Evolutionary conservation across 495 filamentous ascomycete species (phyloP).

Genomic region (Aspergillus affinis): DNA sequence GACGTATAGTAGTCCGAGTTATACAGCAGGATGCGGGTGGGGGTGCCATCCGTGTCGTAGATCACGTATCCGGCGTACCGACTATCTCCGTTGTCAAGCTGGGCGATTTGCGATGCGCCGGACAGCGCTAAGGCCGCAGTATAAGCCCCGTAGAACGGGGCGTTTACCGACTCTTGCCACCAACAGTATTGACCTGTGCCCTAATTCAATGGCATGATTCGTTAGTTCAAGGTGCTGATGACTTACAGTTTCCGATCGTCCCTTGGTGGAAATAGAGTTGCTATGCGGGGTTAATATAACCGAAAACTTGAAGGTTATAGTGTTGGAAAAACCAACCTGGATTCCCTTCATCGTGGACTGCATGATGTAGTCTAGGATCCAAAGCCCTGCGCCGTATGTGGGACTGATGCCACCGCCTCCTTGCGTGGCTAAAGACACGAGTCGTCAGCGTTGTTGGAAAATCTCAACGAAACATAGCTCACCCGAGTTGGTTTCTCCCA

Average conservation of each 20-base stretch:
- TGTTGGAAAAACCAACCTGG: conserved; percentile 12
- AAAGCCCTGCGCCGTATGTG: conserved; percentile 57
- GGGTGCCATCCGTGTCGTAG: conserved; percentile 38
- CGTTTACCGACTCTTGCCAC: conserved; percentile 55
- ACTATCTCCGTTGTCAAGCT: conserved; percentile 48
- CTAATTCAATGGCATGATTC: background rate
- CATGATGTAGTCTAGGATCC: conserved; percentile 61
- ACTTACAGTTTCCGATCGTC: conserved; percentile 55
- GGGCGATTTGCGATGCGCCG: conserved; percentile 47
- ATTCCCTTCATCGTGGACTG: conserved; percentile 49
- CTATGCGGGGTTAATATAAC: conserved; percentile 7
- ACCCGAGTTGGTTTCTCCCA: conserved; percentile 63
- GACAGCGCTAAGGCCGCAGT: conserved; percentile 54
- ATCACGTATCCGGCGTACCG: conserved; percentile 54
- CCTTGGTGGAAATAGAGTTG: conserved; percentile 59
- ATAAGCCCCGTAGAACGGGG: conserved; percentile 60
- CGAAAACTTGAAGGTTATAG: background rate
- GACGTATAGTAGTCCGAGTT: conserved; percentile 58
- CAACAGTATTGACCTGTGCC: conserved; percentile 57
- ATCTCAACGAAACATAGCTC: conserved; percentile 3
- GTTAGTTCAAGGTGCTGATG: too few species aligned
- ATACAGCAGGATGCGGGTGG: conserved; percentile 49
- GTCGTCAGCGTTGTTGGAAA: conserved; percentile 2
- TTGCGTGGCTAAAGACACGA: conserved; percentile 23
- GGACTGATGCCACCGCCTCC: conserved; percentile 50